These are phyloP conservation scores for Ganoderma sp. DNA, from an alignment of 1,284 basidiomycete species.

Conservation along the genomic window DNA sequence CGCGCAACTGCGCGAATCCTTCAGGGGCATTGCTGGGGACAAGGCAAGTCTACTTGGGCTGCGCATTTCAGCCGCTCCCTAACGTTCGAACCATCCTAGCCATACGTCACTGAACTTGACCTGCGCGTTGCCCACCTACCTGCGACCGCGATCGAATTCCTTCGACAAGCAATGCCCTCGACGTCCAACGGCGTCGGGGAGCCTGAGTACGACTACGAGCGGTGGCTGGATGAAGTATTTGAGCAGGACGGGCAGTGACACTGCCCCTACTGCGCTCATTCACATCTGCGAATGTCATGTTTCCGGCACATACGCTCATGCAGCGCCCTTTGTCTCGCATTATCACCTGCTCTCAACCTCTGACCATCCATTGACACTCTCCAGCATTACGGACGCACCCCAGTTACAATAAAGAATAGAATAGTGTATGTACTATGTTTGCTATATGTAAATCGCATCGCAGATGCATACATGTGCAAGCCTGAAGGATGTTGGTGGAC, in stretches of 20 bases:
- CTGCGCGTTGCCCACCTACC: slow-evolving; percentile 88
- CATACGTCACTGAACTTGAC: slow-evolving; percentile 93
- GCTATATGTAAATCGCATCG: slow-evolving; percentile 10
- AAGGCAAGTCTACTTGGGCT: slow-evolving; percentile 61
- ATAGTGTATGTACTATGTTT: slow-evolving; percentile 27
- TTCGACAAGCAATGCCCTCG: slow-evolving; percentile 77
- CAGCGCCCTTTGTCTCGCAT: slow-evolving; percentile 17
- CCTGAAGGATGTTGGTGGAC: not conserved
- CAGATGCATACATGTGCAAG: slow-evolving; percentile 5
- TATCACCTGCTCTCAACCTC: not conserved
- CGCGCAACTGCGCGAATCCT: slow-evolving; percentile 92
- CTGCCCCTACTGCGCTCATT: slow-evolving; percentile 13
- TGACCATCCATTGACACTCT: slow-evolving; percentile 4
- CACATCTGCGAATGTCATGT: slow-evolving; percentile 2
- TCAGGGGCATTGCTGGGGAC: slow-evolving; percentile 89
- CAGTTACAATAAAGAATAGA: slow-evolving; percentile 23
- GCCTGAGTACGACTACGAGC: slow-evolving; percentile 76
- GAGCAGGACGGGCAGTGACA: slow-evolving; percentile 40
- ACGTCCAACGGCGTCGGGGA: slow-evolving; percentile 60
- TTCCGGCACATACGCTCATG: slow-evolving; percentile 20
- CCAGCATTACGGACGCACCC: slow-evolving; percentile 9
- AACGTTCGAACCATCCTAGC: slow-evolving; percentile 53
- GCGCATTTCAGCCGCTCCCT: not conserved
- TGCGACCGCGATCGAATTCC: slow-evolving; percentile 79
- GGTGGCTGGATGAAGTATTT: slow-evolving; percentile 81